phyloP scores from a whole-genome alignment of 352 stramenopile species.

The Pythium monospermum region DNA sequence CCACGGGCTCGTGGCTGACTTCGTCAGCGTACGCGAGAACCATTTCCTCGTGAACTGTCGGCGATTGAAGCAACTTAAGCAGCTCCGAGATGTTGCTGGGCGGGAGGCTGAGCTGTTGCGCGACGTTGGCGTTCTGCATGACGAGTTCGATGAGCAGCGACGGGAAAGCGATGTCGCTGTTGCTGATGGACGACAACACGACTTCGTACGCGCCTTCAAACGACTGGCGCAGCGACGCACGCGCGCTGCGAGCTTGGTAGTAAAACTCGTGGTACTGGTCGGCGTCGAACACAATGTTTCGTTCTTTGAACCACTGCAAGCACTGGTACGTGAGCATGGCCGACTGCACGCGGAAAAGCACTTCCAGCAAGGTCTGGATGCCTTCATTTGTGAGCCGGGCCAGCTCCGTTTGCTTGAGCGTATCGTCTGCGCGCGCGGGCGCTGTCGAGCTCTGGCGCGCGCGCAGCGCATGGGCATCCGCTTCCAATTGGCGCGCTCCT shows the following conservation, averaged over 20 bases:
- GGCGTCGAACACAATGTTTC: slow-evolving; percentile 37
- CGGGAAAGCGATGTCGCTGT: slow-evolving; percentile 40
- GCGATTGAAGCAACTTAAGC: slow-evolving; percentile 41
- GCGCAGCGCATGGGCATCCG: slow-evolving; percentile 21
- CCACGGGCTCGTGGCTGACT: slow-evolving; percentile 59
- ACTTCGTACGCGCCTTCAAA: slow-evolving; percentile 67
- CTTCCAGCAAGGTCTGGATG: slow-evolving; percentile 62
- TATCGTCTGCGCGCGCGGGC: slow-evolving; percentile 8
- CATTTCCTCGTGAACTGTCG: slow-evolving; percentile 50
- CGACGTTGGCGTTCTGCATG: slow-evolving; percentile 59
- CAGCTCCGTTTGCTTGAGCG: slow-evolving; percentile 65
- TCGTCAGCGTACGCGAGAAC: slow-evolving; percentile 59
- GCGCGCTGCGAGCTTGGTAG: slow-evolving; percentile 42
- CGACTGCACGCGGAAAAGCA: slow-evolving; percentile 61
- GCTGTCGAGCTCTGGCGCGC: background rate
- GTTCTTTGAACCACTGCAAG: slow-evolving; percentile 62
- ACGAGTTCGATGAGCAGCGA: slow-evolving; percentile 73
- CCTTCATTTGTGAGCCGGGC: slow-evolving; percentile 51
- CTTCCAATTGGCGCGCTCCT: slow-evolving; percentile 41
- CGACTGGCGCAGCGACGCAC: slow-evolving; percentile 50
- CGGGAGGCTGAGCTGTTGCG: slow-evolving; percentile 34
- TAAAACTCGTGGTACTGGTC: slow-evolving; percentile 66
- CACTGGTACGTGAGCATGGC: slow-evolving; percentile 50
- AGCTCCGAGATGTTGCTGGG: slow-evolving; percentile 24
- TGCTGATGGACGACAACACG: slow-evolving; percentile 42